Base-by-base conservation (phyloP, 352 stramenopile genomes). In the Peronospora farinosa region DNA sequence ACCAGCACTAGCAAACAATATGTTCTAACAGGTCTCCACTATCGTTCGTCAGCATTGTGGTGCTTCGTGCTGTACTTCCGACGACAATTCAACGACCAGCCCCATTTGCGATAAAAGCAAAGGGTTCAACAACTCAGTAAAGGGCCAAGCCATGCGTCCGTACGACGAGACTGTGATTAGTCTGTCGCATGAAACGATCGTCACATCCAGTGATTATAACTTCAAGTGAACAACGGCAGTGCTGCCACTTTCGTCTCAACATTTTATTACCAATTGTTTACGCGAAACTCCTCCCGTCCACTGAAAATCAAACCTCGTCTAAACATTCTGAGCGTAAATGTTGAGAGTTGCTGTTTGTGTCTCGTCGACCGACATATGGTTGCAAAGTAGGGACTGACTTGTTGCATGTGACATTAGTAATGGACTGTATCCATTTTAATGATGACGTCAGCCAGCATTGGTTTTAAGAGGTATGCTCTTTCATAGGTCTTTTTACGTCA, bases 371-470 rank as follows among this genome's bases (percentile, higher is more conserved):
- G 23, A 57, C 41, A 19, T 33, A 40, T 23, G 25, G 4, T 39
- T 50, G 25, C 54, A 62, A 28, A 57, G 36, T 28, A 31, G 3
- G 41, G 47, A 30, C 54, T 27, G 40, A 36, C 10, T 37, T 51
- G 28, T 35, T 41, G 23, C n/a, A 4, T 27, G 23, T 7, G 23
- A 27, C 10, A 40, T 47, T 42, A 62, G 47, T 62, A 62, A 62
- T 37, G 47, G 27, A 57, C 49, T 60, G 50, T 60, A 60, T 60
- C 50, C 39, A 64, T 55, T 28, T 55, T 46, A 51, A 35, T 41
- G 42, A 27, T 53, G 32, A 27, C 35, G 23, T 28, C 21, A 31
- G 41, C 8, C 23, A 33, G 19, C 17, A 32, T 47, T 19, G 33
- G 33, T 3, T 19, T 32, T 4, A 4, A 27, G 3, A 21, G 31